phyloP scores from a whole-genome alignment of 2,329 filamentous ascomycete genomes.

The Colletotrichum euphorbiae region DNA sequence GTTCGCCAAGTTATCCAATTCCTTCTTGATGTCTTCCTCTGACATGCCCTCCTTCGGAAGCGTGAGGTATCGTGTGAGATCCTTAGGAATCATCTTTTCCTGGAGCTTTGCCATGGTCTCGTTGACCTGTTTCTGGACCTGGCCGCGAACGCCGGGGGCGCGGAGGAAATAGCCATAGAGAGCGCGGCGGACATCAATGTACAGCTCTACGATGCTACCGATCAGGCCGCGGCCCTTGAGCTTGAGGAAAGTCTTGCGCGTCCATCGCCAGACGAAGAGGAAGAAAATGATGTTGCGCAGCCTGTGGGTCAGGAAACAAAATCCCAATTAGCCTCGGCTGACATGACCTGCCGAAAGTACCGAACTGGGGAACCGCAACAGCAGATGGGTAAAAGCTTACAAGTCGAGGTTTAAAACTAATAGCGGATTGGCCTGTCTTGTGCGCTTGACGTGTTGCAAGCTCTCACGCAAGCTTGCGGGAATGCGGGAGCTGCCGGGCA shows the following conservation, averaged over 20 bases:
- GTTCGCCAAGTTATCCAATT: slow-evolving; percentile 80
- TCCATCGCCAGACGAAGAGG: slow-evolving; percentile 86
- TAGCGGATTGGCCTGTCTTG: slow-evolving; percentile 66
- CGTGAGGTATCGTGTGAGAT: slow-evolving; percentile 77
- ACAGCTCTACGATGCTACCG: slow-evolving; percentile 81
- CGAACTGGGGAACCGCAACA: neutral
- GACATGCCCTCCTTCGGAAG: slow-evolving; percentile 88
- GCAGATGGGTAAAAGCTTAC: slow-evolving; percentile 58
- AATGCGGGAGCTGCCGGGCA: slow-evolving; percentile 77
- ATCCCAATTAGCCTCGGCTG: slow-evolving; percentile 19
- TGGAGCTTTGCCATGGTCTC: slow-evolving; percentile 85
- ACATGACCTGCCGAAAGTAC: neutral
- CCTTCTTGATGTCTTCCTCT: slow-evolving; percentile 80
- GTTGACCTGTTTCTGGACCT: slow-evolving; percentile 86
- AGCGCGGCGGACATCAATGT: slow-evolving; percentile 76
- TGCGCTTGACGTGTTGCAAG: slow-evolving; percentile 70
- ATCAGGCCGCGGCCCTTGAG: slow-evolving; percentile 89
- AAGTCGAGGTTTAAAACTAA: slow-evolving; percentile 75
- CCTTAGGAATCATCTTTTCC: slow-evolving; percentile 82
- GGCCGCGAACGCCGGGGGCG: slow-evolving; percentile 84
- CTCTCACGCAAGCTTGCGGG: slow-evolving; percentile 77
- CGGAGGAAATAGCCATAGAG: slow-evolving; percentile 88
- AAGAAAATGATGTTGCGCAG: slow-evolving; percentile 89
- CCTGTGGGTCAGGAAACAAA: slow-evolving; percentile 55
- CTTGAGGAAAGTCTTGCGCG: slow-evolving; percentile 83